phyloP scores from a whole-genome alignment of 768 basidiomycete genomes.

The Hypsizygus marmoreus region DNA sequence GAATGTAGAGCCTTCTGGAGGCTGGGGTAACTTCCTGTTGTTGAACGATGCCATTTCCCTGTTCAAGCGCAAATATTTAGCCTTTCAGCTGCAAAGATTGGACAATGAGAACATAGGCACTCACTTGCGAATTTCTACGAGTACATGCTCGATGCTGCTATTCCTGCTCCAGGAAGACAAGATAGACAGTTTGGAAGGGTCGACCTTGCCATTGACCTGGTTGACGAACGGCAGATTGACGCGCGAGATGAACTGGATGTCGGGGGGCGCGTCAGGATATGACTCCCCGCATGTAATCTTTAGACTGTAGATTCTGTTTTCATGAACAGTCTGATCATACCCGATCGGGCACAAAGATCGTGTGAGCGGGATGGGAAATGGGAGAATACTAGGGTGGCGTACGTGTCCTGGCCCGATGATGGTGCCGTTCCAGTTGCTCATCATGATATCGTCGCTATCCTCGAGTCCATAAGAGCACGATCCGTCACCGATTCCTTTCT shows the following conservation, averaged over 20 bases:
- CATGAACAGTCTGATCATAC: conserved; percentile 80
- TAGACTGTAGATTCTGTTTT: conserved; percentile 97
- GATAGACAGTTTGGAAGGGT: conserved; percentile 68
- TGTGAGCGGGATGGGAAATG: conserved; percentile 9
- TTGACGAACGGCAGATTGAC: conserved; percentile 95
- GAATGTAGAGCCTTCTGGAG: conserved; percentile 83
- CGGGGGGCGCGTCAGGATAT: conserved; percentile 80
- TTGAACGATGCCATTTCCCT: conserved; percentile 95
- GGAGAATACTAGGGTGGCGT: conserved; percentile 30
- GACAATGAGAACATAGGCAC: conserved; percentile 25
- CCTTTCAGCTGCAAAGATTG: neutral
- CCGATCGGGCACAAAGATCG: conserved; percentile 13
- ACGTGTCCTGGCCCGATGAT: conserved; percentile 99
- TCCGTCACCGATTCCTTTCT: conserved; percentile 99
- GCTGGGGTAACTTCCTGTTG: conserved; percentile 95
- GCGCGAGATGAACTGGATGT: conserved; percentile 81
- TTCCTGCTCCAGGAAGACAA: conserved; percentile 76
- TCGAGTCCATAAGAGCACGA: conserved; percentile 96
- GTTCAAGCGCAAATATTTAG: neutral
- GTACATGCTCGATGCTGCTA: conserved; percentile 81
- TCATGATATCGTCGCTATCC: conserved; percentile 94
- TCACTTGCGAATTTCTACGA: conserved; percentile 93
- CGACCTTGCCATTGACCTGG: conserved; percentile 74
- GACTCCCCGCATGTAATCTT: conserved; percentile 79
- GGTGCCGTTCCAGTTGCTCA: conserved; percentile 99